Conservation (phyloP, 495 filamentous ascomycete species). For the Neurospora cerealis region DNA sequence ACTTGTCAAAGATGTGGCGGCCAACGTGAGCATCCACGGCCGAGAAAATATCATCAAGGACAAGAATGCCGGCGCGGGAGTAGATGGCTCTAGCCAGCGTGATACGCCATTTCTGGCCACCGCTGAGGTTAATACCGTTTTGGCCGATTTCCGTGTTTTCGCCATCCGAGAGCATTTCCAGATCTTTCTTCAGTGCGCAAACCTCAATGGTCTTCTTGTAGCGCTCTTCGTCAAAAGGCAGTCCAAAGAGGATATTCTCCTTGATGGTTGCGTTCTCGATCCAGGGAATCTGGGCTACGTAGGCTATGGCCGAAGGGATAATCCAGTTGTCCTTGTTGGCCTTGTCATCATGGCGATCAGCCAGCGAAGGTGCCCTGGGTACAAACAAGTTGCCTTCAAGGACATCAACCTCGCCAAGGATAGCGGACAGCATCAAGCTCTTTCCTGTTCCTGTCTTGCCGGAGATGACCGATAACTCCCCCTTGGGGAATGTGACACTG, state of each 20-base stretch:
- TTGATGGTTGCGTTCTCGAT: conserved; percentile 74
- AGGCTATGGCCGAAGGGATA: conserved; percentile 57
- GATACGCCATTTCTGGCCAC: conserved; percentile 75
- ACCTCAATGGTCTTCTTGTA: conserved; percentile 57
- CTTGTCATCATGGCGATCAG: conserved; percentile 42
- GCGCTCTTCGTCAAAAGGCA: conserved; percentile 53
- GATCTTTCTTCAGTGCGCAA: conserved; percentile 64
- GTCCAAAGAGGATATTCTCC: conserved; percentile 65
- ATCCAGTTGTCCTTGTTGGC: conserved; percentile 62
- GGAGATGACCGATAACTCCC: conserved; percentile 60
- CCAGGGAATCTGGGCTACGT: conserved; percentile 77
- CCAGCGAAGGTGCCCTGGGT: conserved; percentile 33
- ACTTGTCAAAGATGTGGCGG: conserved; percentile 64
- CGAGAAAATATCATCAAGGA: conserved; percentile 82
- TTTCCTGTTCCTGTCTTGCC: conserved; percentile 62
- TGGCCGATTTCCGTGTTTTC: conserved; percentile 72
- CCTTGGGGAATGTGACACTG: conserved; percentile 53
- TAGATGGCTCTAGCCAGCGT: conserved; percentile 73
- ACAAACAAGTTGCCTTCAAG: conserved; percentile 41
- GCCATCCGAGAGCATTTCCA: conserved; percentile 63
- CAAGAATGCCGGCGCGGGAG: conserved; percentile 65
- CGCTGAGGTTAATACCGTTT: conserved; percentile 76
- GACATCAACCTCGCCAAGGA: conserved; percentile 55
- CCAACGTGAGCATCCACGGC: conserved; percentile 67
- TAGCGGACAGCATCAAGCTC: conserved; percentile 53